These are phyloP conservation scores for Ganoderma multipileum DNA, from an alignment of 1,284 basidiomycete genomes.

Conservation along the genomic window DNA sequence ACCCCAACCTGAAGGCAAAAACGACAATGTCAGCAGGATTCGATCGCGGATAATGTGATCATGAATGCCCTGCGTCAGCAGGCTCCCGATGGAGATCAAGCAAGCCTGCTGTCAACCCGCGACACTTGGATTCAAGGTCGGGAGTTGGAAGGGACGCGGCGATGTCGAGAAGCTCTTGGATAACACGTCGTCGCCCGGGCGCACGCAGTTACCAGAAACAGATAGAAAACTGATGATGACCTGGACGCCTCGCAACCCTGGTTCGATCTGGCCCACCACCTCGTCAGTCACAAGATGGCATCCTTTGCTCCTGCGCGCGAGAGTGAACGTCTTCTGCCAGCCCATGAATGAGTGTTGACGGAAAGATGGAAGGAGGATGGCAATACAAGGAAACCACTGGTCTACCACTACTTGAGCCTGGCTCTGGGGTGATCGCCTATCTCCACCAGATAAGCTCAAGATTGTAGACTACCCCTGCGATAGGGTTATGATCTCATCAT, in stretches of 20 bases:
- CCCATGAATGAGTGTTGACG: slow-evolving; percentile 61
- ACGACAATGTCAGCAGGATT: slow-evolving; percentile 13
- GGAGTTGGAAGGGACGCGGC: neutral
- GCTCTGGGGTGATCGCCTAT: neutral
- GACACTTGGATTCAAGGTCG: neutral
- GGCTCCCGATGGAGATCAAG: neutral
- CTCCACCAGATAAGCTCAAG: slow-evolving; percentile 9
- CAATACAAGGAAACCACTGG: neutral
- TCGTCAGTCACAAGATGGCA: slow-evolving; percentile 91
- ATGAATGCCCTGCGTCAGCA: neutral
- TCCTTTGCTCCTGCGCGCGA: slow-evolving; percentile 66
- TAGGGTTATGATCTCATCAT: slow-evolving; percentile 23
- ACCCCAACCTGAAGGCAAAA: slow-evolving; percentile 63
- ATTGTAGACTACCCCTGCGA: slow-evolving; percentile 7
- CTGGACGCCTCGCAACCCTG: slow-evolving; percentile 77
- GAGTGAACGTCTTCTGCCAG: slow-evolving; percentile 90
- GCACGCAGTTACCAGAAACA: slow-evolving; percentile 29
- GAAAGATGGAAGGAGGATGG: neutral
- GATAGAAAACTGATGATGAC: slow-evolving; percentile 43
- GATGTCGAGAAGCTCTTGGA: neutral
- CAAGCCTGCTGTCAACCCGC: neutral
- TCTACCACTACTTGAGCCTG: neutral
- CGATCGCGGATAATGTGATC: neutral
- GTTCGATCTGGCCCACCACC: slow-evolving; percentile 72
- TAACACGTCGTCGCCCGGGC: neutral